phyloP scores from a whole-genome alignment of 768 basidiomycete genomes.

The Tulasnella sp. region DNA sequence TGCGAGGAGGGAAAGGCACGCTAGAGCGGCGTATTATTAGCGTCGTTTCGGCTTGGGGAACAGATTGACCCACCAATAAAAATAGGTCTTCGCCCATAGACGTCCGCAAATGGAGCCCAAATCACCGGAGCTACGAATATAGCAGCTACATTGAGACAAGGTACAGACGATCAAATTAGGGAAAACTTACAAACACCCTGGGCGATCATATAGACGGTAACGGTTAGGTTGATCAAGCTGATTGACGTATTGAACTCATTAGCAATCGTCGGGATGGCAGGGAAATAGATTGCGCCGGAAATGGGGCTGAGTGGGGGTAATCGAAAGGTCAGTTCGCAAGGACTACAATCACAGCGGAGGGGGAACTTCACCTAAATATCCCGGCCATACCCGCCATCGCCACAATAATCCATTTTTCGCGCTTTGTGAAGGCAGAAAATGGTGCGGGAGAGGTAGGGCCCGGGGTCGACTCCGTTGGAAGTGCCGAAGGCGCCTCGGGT shows the following conservation, averaged over 20 bases:
- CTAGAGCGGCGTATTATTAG: conserved; percentile 40
- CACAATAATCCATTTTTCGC: conserved; percentile 27
- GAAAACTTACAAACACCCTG: conserved; percentile 21
- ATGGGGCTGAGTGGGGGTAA: conserved; percentile 29
- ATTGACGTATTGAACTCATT: conserved; percentile 32
- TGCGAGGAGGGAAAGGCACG: conserved; percentile 59
- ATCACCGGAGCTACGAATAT: conserved; percentile 32
- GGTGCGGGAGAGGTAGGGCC: not conserved
- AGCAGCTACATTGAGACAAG: not conserved
- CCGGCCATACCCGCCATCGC: conserved; percentile 22
- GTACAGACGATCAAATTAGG: not conserved
- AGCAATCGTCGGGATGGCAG: conserved; percentile 35
- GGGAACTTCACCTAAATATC: conserved; percentile 13
- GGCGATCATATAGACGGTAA: conserved; percentile 35
- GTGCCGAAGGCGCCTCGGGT: not conserved
- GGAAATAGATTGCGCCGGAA: conserved; percentile 36
- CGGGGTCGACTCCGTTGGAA: not conserved
- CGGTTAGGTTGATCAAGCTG: conserved; percentile 35
- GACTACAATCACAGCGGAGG: too few relatives aligned
- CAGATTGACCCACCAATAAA: conserved; percentile 24
- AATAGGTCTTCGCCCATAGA: conserved; percentile 22
- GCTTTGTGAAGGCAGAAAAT: conserved; percentile 20
- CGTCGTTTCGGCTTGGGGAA: not conserved
- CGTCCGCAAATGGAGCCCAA: conserved; percentile 33
- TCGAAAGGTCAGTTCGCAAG: not conserved